Base-by-base conservation (phyloP, 495 filamentous ascomycete species). In the Talaromyces ruber region DNA sequence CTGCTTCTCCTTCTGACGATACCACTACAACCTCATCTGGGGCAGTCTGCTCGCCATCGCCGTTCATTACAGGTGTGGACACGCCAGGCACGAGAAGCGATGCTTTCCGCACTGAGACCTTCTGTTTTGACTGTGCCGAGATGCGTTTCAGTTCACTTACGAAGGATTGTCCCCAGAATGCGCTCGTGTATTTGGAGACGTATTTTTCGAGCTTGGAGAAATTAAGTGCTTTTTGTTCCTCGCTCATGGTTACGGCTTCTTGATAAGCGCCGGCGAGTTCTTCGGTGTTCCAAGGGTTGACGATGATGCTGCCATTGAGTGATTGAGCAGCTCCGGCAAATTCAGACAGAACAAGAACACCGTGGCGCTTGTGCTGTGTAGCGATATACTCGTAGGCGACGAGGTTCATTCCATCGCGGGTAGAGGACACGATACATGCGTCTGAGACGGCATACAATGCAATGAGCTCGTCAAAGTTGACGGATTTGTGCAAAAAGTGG, bases 131-230 rank as follows among this genome's bases (percentile, higher is more conserved):
- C 50, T 74, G 72, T 1, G 67, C 78, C 14, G 86, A 87, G 62
- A 91, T 87, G 60, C 86, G 82, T 9, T 78, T 90, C 64, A 98
- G 78, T 73, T 97, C 93, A 24, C 80, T 83, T 51, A 97, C 92
- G 65, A 98, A 97, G 59, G 87, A 91, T 69, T 93, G 83, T n/a
- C 93, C 94, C 93, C 93, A 98, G 86, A 95, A 97, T 11, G 93
- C 90, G 74, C 91, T 95, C 50, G 91, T 95, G 71, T 94, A 93
- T 71, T 92, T 93, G 71, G 88, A 91, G 52, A 95, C 89, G 65
- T 93, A 93, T 69, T 84, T 84, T 64, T 90, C 86, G 58, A 95
- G 76, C 71, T 91, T 93, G 68, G 84, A 81, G 73, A 86, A 93
- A 71, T 91, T 92, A 47, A 82, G 73, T 58, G 83, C 81, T 53